These are phyloP conservation scores for Trypanosoma brucei DNA, from an alignment of 208 protist genomes.

Conservation along the genomic window DNA sequence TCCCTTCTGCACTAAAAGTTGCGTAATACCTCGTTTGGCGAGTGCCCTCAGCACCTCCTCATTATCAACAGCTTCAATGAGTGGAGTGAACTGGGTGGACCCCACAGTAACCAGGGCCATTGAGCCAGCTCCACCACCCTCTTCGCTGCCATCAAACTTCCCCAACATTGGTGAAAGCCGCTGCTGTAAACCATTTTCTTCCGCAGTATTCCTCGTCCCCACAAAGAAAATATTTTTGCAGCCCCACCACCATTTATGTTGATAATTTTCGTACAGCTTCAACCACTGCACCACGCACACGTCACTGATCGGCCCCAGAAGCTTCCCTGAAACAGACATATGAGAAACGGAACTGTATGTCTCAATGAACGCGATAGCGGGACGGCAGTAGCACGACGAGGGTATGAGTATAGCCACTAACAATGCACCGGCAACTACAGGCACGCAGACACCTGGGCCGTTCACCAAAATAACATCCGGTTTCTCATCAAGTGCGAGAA, in stretches of 20 bases:
- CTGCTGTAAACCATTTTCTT: constrained; percentile 1
- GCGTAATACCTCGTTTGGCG: constrained; percentile 32
- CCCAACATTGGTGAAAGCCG: background rate
- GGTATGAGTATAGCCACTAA: constrained; percentile 43
- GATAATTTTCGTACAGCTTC: constrained; percentile 23
- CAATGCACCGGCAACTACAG: constrained; percentile 58
- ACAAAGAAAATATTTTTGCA: constrained; percentile 7
- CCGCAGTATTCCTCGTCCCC: background rate
- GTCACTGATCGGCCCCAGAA: constrained; percentile 75
- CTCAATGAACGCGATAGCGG: constrained; percentile 81
- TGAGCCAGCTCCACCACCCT: background rate
- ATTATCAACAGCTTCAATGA: constrained; percentile 50
- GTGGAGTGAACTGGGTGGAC: constrained; percentile 72
- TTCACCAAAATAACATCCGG: constrained; percentile 86
- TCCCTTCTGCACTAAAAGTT: constrained; percentile 79
- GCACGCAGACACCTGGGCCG: constrained; percentile 90
- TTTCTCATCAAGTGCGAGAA: constrained; percentile 28
- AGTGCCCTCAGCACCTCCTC: constrained; percentile 36
- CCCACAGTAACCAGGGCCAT: constrained; percentile 85
- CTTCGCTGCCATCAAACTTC: background rate
- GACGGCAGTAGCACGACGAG: constrained; percentile 35
- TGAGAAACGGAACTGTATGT: constrained; percentile 84
- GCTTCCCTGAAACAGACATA: constrained; percentile 67
- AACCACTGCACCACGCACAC: constrained; percentile 82
- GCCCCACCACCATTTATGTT: constrained; percentile 7